Evolutionary conservation across 352 stramenopile species (phyloP), one percentile per base, ranked within the genome.

Genomic region (Hyphochytrium catenoides): DNA sequence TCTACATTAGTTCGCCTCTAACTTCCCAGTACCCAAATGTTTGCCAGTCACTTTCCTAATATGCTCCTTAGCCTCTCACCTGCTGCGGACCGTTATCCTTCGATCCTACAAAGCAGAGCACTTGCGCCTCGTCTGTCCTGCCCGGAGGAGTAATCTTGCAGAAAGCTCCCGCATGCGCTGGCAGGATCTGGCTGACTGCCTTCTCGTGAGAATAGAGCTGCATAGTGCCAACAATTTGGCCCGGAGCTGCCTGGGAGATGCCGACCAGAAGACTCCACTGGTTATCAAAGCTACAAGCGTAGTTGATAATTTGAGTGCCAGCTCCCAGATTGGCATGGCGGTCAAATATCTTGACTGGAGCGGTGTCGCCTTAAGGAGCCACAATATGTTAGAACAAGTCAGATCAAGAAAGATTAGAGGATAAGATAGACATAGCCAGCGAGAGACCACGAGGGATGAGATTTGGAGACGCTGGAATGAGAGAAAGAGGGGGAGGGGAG

Each of bases 301-400:
- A 98, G 55, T 93, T 96, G 62, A 99, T 98, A 49, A 99, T 96
- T 56, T 98, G 89, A 28, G 74, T 94, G 39, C 84, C 87, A 1
- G 74, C 49, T 22, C 69, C 68, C 11, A 98, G 55, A 36, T 68
- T 93, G 9, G 73, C 62, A 51, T 97, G 87, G 35, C 92, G 82
- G 57, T 98, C 90, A 56, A 98, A 98, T 14, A 97, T 57, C 66
- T 98, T 98, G 12, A 58, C 54, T 4, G 91, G 91, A 22, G 81
- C 46, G 12, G 62, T 67, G 46, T 81, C 68, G 30, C 71, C 73
- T 6, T 12, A 19, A 19, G 30, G 6, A n/a, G n/a, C n/a, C n/a
- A n/a, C n/a, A n/a, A n/a, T n/a, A n/a, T n/a, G n/a, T n/a, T n/a
- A n/a, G n/a, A n/a, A n/a, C n/a, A n/a, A n/a, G n/a, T n/a, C n/a